phyloP scores from a whole-genome alignment of 441 rosid species.

The Sinapis alba region DNA sequence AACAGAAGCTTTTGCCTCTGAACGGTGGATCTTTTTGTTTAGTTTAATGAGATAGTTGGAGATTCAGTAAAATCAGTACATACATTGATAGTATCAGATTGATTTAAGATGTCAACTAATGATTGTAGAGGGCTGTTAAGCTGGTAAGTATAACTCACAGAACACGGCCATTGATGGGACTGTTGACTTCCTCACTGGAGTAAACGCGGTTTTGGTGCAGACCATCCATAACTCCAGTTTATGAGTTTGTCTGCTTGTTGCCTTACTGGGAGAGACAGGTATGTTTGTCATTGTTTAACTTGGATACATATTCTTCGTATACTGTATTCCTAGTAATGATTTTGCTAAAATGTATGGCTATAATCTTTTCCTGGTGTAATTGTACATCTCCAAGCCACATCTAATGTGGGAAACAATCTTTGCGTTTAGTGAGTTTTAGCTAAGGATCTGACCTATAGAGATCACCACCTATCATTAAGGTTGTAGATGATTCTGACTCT shows the following conservation, averaged over 20 bases:
- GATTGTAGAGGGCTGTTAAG: conserved; percentile 18
- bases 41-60: not conserved
- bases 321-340: not conserved
- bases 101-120: not conserved
- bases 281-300: conserved; percentile 1
- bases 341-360: no score
- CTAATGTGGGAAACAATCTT: not conserved
- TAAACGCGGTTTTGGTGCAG: conserved; percentile 56
- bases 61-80: not conserved
- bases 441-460: not conserved
- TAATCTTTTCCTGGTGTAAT: not conserved
- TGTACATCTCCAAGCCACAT: not conserved
- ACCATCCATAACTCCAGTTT: conserved; percentile 70
- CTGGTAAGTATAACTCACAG: conserved; percentile 59
- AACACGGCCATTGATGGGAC: conserved; percentile 64
- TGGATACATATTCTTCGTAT: not conserved
- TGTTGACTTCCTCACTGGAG: conserved; percentile 60
- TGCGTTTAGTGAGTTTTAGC: not conserved
- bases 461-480: not conserved
- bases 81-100: not conserved
- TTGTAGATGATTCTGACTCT: not conserved
- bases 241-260: conserved; percentile 78
- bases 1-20: not conserved
- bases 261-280: conserved; percentile 85
- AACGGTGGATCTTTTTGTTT: not conserved